Percentiles rank a stretch among this genome's conserved stretches.
Evolutionary conservation across 768 basidiomycete species (phyloP).

Genomic region (Boletellus ananas): DNA sequence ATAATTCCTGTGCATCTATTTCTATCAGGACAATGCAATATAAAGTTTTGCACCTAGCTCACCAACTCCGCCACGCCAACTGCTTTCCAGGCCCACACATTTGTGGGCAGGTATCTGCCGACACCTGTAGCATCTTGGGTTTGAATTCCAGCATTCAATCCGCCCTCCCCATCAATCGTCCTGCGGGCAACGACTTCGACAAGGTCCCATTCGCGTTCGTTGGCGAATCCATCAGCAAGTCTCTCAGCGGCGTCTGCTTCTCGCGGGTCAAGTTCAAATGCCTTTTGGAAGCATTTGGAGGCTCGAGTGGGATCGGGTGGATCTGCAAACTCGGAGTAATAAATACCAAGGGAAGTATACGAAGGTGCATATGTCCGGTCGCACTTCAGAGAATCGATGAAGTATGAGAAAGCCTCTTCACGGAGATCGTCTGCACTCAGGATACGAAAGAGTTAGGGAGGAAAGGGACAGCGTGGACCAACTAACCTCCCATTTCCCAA

Average conservation of each 20-base stretch:
- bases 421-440: conserved; percentile 40
- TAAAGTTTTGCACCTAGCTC: conserved; percentile 27
- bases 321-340: conserved; percentile 67
- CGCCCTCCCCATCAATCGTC: conserved; percentile 92
- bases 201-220: conserved; percentile 92
- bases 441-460: not conserved
- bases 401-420: conserved; percentile 72
- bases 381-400: conserved; percentile 75
- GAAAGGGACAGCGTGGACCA: not conserved
- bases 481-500: conserved; percentile 70
- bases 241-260: conserved; percentile 81
- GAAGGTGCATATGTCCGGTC: conserved; percentile 79
- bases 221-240: conserved; percentile 86
- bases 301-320: conserved; percentile 83
- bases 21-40: not conserved
- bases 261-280: conserved; percentile 91
- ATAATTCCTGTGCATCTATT: conserved; percentile 66
- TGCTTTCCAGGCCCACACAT: conserved; percentile 99
- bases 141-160: conserved; percentile 55
- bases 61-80: conserved; percentile 89
- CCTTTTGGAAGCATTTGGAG: conserved; percentile 96
- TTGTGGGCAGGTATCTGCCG: conserved; percentile 62
- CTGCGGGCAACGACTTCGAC: conserved; percentile 92
- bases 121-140: conserved; percentile 38
- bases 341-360: conserved; percentile 89